Evolutionary conservation across 306 rosid species (phyloP).

Genomic region (Vicia faba): DNA sequence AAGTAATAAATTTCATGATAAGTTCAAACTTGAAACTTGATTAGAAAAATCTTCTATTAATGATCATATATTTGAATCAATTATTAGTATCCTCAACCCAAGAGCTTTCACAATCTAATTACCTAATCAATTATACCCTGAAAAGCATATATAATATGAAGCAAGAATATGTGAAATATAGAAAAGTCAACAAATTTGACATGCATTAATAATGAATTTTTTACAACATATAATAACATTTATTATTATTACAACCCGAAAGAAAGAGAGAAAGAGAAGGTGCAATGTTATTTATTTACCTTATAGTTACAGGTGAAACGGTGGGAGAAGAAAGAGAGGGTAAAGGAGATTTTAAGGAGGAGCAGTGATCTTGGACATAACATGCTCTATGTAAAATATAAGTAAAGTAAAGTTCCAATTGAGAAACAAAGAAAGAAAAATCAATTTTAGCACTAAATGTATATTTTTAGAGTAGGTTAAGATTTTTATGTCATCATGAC

Average conservation of each 20-base stretch:
- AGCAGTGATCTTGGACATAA: conserved; percentile 3
- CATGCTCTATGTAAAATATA: not conserved
- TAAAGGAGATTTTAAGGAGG: conserved; percentile 6
- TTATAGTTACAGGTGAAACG: conserved; percentile 13
- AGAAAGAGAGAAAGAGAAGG: not conserved
- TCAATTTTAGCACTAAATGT: not conserved
- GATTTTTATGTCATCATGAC: not conserved
- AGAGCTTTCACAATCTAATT: too few species aligned
- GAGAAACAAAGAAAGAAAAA: not conserved
- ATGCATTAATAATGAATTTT: conserved; percentile 4
- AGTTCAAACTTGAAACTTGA: not conserved
- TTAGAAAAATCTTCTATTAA: not conserved
- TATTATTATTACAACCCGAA: not conserved
- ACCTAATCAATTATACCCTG: not conserved
- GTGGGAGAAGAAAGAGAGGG: conserved; percentile 5
- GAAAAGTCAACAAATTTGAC: not conserved
- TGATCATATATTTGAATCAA: conserved; percentile 2
- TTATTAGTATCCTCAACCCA: not conserved
- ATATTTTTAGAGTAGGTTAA: not conserved
- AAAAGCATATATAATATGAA: conserved; percentile 2
- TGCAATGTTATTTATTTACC: not conserved
- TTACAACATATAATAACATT: not conserved
- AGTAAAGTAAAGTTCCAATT: not conserved
- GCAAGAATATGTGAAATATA: not conserved
- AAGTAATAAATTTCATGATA: not conserved